Evolutionary conservation across 1,139 yeast species (phyloP).

Genomic region (Pichia sp.): DNA sequence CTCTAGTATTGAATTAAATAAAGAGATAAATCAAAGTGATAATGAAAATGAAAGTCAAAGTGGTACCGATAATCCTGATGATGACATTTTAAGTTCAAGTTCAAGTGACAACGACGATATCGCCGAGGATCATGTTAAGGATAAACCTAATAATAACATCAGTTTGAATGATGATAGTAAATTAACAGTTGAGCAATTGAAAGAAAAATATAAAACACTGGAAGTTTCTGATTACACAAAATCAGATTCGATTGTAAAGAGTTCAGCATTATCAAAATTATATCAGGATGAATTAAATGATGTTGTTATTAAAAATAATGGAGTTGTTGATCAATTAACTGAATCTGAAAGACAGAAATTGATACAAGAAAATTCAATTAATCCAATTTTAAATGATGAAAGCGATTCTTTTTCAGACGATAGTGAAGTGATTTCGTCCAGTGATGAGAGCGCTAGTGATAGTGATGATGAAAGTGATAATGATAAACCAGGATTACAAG

Average conservation of each 20-base stretch:
- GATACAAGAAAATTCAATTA: conserved; percentile 15
- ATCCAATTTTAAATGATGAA: conserved; percentile 22
- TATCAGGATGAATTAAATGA: conserved; percentile 14
- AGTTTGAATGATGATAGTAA: conserved; percentile 39
- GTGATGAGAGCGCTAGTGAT: not conserved
- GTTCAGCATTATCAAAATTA: conserved; percentile 13
- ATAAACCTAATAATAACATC: not conserved
- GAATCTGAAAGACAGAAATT: conserved; percentile 22
- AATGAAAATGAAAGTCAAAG: conserved; percentile 26
- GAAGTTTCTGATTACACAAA: conserved; percentile 14
- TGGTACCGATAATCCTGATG: conserved; percentile 23
- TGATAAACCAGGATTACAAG: conserved; percentile 23
- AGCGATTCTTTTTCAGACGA: conserved; percentile 11
- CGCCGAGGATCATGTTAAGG: too few species aligned
- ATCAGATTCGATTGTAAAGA: not conserved
- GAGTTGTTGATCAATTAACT: conserved; percentile 24
- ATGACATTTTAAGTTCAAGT: conserved; percentile 18
- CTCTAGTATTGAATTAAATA: conserved; percentile 14
- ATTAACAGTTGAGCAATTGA: conserved; percentile 59
- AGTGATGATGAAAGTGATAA: conserved; percentile 12
- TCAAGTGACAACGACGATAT: conserved; percentile 27
- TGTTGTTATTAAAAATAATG: not conserved
- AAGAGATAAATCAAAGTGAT: conserved; percentile 14
- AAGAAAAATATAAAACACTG: conserved; percentile 54
- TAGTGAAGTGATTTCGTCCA: not conserved